These are phyloP conservation scores for Plasmodium inui DNA, from an alignment of 169 alveolate genomes.

Conservation along the genomic window DNA sequence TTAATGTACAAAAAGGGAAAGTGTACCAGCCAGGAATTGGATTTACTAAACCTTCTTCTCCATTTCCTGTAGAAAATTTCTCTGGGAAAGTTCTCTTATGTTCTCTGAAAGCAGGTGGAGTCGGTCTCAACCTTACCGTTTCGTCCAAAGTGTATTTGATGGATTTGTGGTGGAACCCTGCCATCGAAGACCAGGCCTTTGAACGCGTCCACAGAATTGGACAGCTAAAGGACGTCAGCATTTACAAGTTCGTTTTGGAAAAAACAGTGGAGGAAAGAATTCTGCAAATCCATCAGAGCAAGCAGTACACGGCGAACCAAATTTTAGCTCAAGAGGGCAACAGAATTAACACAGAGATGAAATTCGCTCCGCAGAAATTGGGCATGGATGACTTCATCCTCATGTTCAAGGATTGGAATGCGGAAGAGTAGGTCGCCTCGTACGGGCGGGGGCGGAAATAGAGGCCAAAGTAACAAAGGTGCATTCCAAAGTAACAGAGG, in stretches of 20 bases:
- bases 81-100: constrained; percentile 83
- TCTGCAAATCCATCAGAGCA: constrained; percentile 81
- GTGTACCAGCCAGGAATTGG: constrained; percentile 70
- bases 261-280: constrained; percentile 90
- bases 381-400: constrained; percentile 71
- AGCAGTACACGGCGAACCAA: constrained; percentile 76
- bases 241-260: constrained; percentile 86
- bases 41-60: constrained; percentile 5
- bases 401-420: constrained; percentile 72
- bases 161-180: constrained; percentile 95
- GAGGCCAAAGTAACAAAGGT: neutral
- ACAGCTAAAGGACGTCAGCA: constrained; percentile 87
- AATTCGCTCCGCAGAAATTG: constrained; percentile 41
- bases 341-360: constrained; percentile 50
- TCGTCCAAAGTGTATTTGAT: constrained; percentile 87
- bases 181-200: constrained; percentile 94
- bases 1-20: constrained; percentile 66
- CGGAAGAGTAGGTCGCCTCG: constrained; percentile 17
- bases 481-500: neutral
- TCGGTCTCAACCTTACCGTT: constrained; percentile 88
- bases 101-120: constrained; percentile 92
- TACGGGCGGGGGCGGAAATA: neutral
- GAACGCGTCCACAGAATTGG: constrained; percentile 96
- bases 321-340: constrained; percentile 57
- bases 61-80: constrained; percentile 63